Base-by-base conservation (phyloP, 2,329 filamentous ascomycete genomes). In the Botrytis paeoniae region DNA sequence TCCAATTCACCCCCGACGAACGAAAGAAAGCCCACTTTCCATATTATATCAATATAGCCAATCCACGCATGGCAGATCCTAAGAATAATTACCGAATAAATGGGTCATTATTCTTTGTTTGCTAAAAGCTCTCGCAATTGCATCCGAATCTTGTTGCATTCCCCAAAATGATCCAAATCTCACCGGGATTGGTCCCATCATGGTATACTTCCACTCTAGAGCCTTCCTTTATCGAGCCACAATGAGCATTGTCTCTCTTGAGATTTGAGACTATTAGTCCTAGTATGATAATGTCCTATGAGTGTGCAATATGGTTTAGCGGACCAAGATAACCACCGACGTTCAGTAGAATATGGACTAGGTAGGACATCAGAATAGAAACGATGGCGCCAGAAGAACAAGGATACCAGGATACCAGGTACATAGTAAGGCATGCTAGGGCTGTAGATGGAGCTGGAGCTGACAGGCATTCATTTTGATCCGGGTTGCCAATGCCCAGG, bases 401-500 rank as follows among this genome's bases (percentile, higher is more conserved):
- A 75, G 75, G 77, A 75, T 73, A 76, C 74, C 70, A 74, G 75
- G 75, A 73, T 69, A 54, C 64, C 57, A 73, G 71, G 71, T 41
- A 63, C 39, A 63, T 60, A 62, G 54, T 35, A 61, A 74, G 76
- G 73, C 74, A 72, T 76, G 73, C 76, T 75, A 79, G 78, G 77
- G 77, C 77, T 79, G 76, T 75, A 75, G 72, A 76, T 76, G 75
- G 73, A 43, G 45, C 62, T 76, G 69, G 74, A 76, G 77, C 75
- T 78, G 77, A 79, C 78, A 77, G 76, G 78, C 78, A 78, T 79
- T 75, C 73, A 77, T 76, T 68, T 75, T 77, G 75, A 75, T 75
- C 75, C 77, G 74, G 75, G 74, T 74, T 74, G 72, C 32, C 37
- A 74, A 75, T 72, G 71, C 65, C 75, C 75, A 76, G 74, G 75